Evolutionary conservation across 2,329 filamentous ascomycete genomes (phyloP).

Genomic region (Gyromitra esculenta): DNA sequence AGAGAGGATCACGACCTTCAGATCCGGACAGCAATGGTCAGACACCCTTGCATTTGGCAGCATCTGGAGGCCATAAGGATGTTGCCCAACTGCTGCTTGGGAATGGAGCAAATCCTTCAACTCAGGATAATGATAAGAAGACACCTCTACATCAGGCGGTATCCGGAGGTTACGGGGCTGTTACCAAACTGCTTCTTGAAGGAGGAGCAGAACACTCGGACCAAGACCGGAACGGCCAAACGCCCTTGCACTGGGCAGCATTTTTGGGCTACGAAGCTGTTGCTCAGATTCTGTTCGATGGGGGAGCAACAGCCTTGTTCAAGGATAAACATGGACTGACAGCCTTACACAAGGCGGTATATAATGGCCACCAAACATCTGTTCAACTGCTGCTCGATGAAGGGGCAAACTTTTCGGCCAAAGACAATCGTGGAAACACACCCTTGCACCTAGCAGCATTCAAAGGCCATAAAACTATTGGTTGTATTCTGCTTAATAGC

Average conservation of each 20-base stretch:
- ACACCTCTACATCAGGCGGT: conserved; percentile 18
- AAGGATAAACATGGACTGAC: background rate
- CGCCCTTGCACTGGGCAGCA: conserved; percentile 16
- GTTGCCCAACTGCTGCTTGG: background rate
- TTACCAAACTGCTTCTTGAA: conserved; percentile 15
- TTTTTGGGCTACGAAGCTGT: background rate
- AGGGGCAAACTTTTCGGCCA: conserved; percentile 4
- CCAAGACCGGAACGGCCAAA: background rate
- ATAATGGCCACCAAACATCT: background rate
- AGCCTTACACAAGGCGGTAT: background rate
- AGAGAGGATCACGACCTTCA: background rate
- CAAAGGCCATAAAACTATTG: conserved; percentile 2
- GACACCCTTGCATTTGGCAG: background rate
- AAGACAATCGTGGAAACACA: background rate
- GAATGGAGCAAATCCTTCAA: background rate
- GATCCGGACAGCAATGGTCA: background rate
- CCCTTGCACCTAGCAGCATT: conserved; percentile 17
- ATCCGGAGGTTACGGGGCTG: background rate
- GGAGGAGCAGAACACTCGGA: conserved; percentile 6
- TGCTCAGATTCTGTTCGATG: conserved; percentile 14
- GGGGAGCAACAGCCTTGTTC: background rate
- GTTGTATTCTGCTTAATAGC: conserved; percentile 8
- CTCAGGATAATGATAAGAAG: background rate
- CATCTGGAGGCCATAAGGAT: background rate
- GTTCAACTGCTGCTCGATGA: conserved; percentile 14